Base-by-base conservation (phyloP, 2,329 filamentous ascomycete genomes). In the Fusarium lyarnte region DNA sequence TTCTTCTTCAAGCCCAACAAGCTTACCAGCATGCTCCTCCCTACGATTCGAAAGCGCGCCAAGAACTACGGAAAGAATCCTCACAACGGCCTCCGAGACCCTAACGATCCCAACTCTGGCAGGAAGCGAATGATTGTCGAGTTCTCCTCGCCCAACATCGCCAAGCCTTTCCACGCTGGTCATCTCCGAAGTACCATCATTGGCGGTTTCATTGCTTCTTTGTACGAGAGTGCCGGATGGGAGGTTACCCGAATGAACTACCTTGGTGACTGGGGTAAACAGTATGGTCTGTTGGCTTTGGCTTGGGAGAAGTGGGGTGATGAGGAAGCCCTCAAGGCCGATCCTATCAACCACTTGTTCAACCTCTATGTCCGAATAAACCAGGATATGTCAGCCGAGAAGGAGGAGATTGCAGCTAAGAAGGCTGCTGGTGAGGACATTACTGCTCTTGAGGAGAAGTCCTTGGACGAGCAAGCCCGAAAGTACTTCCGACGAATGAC, bases 61-160 rank as follows among this genome's bases (percentile, higher is more conserved):
- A 72, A 80, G 14, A 82, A 85, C 27, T 97, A 77, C 62, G 80
- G 80, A 74, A 72, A 62, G 68, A 92, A 92, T 81, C 83, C 83
- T 29, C 84, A 84, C 63, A 81, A 89, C 38, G 91, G 91, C 12
- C 83, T 91, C 39, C 87, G 86, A 72, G 90, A 94, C 77, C 86
- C 88, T 41, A 83, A 85, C 27, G 87, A 93, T 78, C 86, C 89
- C 12, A 86, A 84, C 57, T 85, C 87, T 66, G 90, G 88, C 69
- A 85, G 85, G 76, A 93, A 93, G 85, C 88, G 87, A 68, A 87
- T 90, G 78, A 88, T 96, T 57, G 88, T 96, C 76, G 93, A 96
- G 78, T 96, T 95, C 82, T 94, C 92, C 12, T 94, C 92, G 12
- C 93, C 94, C 55, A 96, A 96, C 80, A 94, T 96, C 66, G 93